These are phyloP conservation scores for Fusarium sp. DNA, from an alignment of 2,329 filamentous ascomycete species.

Conservation along the genomic window DNA sequence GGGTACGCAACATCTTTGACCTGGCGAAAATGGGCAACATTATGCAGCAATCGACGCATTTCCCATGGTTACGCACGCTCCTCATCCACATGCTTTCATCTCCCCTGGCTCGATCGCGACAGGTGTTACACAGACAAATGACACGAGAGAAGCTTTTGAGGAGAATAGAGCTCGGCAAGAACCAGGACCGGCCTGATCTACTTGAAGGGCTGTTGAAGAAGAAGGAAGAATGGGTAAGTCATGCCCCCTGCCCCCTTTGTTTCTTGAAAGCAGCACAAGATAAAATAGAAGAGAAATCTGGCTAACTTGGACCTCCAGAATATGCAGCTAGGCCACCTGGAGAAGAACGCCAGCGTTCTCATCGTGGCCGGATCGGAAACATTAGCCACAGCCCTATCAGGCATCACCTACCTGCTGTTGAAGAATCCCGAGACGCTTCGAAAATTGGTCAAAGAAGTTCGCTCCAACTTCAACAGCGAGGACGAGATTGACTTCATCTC, in stretches of 20 bases:
- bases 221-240: background rate
- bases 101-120: background rate
- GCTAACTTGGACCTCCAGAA: background rate
- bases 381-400: conserved; percentile 47
- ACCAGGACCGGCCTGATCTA: background rate
- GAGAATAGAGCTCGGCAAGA: background rate
- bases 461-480: conserved; percentile 13
- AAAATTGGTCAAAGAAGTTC: conserved; percentile 51
- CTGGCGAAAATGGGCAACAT: background rate
- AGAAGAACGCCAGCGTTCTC: conserved; percentile 15
- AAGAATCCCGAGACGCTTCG: conserved; percentile 45
- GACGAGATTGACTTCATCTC: conserved; percentile 20
- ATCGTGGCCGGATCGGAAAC: conserved; percentile 49
- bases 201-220: background rate
- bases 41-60: background rate
- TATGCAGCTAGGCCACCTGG: background rate
- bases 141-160: background rate
- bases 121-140: background rate
- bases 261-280: no score
- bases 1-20: conserved; percentile 37
- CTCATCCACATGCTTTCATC: background rate
- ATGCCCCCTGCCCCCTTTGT: no score
- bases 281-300: background rate
- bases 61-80: background rate
- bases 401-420: conserved; percentile 44